These are phyloP conservation scores for Vicia sativa DNA, from an alignment of 306 rosid species.

Conservation along the genomic window DNA sequence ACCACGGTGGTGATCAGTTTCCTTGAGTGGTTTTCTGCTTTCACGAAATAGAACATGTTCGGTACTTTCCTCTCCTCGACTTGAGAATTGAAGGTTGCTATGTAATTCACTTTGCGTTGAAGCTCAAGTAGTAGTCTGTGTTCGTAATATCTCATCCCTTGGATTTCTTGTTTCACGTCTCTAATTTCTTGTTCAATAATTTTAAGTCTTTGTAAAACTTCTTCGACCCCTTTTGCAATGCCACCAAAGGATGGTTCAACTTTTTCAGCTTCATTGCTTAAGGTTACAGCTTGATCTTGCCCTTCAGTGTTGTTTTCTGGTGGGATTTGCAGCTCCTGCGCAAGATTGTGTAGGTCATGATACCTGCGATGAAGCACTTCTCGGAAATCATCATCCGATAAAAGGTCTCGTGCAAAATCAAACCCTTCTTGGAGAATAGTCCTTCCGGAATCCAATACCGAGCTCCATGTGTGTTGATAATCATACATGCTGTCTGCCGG, in stretches of 20 bases:
- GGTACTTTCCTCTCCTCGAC: conserved; percentile 95
- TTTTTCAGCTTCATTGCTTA: conserved; percentile 52
- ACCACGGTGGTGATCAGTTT: conserved; percentile 74
- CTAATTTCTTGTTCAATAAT: conserved; percentile 94
- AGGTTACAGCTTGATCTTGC: conserved; percentile 53
- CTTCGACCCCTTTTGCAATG: conserved; percentile 96
- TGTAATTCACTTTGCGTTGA: conserved; percentile 76
- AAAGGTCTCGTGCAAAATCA: conserved; percentile 82
- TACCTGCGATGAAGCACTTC: conserved; percentile 89
- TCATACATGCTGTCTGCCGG: conserved; percentile 96
- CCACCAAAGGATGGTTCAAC: conserved; percentile 83
- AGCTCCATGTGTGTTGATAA: conserved; percentile 92
- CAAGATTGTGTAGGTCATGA: conserved; percentile 79
- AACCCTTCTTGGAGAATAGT: conserved; percentile 66
- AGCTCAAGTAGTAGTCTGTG: conserved; percentile 85
- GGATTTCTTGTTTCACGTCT: conserved; percentile 95
- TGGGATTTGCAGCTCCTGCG: conserved; percentile 87
- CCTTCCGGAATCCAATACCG: conserved; percentile 63
- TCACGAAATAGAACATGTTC: conserved; percentile 84
- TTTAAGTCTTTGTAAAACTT: conserved; percentile 81
- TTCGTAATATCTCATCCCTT: conserved; percentile 90
- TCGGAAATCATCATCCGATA: conserved; percentile 86
- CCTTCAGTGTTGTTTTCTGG: conserved; percentile 62
- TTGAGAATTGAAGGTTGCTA: conserved; percentile 80
- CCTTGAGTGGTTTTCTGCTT: conserved; percentile 87